Base-by-base conservation (phyloP, 2,329 filamentous ascomycete genomes). In the Botrytis hyacinthi region DNA sequence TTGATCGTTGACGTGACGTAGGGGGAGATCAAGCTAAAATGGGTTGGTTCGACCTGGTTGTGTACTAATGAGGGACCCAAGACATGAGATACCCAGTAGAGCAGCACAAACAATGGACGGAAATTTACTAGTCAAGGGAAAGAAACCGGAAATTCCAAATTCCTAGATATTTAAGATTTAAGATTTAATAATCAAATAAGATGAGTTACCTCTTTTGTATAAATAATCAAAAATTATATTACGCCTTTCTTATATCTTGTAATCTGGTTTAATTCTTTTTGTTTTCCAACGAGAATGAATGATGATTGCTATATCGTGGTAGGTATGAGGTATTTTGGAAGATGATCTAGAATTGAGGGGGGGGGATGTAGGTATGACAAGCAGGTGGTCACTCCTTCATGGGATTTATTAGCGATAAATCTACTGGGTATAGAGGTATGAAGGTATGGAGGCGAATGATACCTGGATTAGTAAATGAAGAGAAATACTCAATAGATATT, bases 1-100 rank as follows among this genome's bases (percentile, higher is more conserved):
- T 70, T 32, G 63, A 3, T 67, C 8, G 63, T 57, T 68, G 66
- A 42, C 48, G 66, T 68, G 54, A 37, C 48, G 51, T 57, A 57
- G 51, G 51, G 51, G 51, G n/a, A 57, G 48, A 51, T 68, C 48
- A 68, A 68, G 48, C 66, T 68, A 57, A 57, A 57, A 14, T 68
- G 66, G 48, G 9, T 57, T 29, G 62, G n/a, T n/a, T n/a, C n/a
- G n/a, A n/a, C n/a, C n/a, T n/a, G n/a, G 26, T 32, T 54, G 62
- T n/a, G 60, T 29, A 18, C 60, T 42, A 62, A 62, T n/a, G 37
- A 62, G 37, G 60, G 16, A 20, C 40, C 59, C 60, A 63, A 42
- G 60, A 63, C 60, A 63, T 42, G 10, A 12, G 60, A 62, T 37
- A 54, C 12, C 26, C 48, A 54, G n/a, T 54, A 54, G 26, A 51